Evolutionary conservation across 2,329 filamentous ascomycete genomes (phyloP).

Genomic region (Hysterium pulicare): DNA sequence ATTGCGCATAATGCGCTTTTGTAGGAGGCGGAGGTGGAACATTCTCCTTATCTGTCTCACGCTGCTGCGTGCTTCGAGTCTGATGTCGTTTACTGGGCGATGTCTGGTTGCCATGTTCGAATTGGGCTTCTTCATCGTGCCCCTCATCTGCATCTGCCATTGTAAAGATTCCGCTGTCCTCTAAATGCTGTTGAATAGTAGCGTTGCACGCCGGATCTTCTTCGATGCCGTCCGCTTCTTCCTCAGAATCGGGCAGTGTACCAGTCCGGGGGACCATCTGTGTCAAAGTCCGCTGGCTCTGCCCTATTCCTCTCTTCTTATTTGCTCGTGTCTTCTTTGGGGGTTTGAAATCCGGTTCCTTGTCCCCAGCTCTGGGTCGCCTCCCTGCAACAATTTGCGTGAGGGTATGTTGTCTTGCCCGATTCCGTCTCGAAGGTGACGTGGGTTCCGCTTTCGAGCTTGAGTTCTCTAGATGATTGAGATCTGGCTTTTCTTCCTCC

Average conservation of each 20-base stretch:
- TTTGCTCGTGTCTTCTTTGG: background rate
- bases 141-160: background rate
- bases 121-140: background rate
- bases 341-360: background rate
- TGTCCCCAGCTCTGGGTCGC: background rate
- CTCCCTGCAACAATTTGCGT: background rate
- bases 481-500: background rate
- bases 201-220: background rate
- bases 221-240: background rate
- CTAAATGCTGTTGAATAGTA: background rate
- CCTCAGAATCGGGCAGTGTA: background rate
- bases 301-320: background rate
- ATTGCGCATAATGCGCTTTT: background rate
- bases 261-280: background rate
- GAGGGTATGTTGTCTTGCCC: constrained; percentile 1
- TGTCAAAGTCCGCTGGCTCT: constrained; percentile 2
- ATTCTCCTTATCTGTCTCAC: background rate
- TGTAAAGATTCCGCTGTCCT: background rate
- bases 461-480: too few relatives aligned
- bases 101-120: too few relatives aligned
- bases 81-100: too few relatives aligned
- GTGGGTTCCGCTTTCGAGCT: too few relatives aligned
- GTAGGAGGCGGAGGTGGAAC: background rate
- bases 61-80: too few relatives aligned
- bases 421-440: background rate